Percentiles rank a stretch among this genome's conserved stretches.
These are phyloP conservation scores for Lachnellula occidentalis DNA, from an alignment of 2,329 filamentous ascomycete species.

Conservation along the genomic window DNA sequence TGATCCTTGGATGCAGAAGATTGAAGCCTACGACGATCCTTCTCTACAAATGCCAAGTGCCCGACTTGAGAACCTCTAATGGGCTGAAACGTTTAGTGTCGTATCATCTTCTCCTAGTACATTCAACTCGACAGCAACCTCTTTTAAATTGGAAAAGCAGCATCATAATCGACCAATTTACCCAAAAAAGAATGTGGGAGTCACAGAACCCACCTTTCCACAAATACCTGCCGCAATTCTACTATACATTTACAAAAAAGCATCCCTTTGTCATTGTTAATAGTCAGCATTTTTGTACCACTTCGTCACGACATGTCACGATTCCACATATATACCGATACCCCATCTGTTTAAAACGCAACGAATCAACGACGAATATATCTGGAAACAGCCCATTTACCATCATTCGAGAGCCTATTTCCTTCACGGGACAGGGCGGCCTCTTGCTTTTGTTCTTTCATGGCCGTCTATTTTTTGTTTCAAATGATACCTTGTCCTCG, in stretches of 20 bases:
- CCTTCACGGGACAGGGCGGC: conserved; percentile 18
- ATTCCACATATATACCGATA: conserved; percentile 16
- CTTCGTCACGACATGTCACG: conserved; percentile 18
- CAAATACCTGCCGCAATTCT: background rate
- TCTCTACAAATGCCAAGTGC: conserved; percentile 55
- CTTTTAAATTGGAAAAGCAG: conserved; percentile 20
- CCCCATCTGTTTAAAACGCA: conserved; percentile 4
- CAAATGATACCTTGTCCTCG: conserved; percentile 1
- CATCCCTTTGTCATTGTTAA: background rate
- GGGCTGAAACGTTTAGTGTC: background rate
- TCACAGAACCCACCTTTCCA: conserved; percentile 23
- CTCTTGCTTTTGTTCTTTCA: conserved; percentile 9
- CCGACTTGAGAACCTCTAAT: conserved; percentile 51
- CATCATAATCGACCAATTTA: conserved; percentile 22
- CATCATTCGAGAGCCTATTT: conserved; percentile 12
- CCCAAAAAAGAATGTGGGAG: conserved; percentile 21
- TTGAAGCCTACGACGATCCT: conserved; percentile 50
- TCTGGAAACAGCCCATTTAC: background rate
- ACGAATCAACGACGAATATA: conserved; percentile 13
- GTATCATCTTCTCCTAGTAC: background rate
- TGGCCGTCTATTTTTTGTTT: conserved; percentile 3
- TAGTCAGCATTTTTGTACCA: background rate
- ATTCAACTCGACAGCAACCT: conserved; percentile 3
- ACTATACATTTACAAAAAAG: background rate
- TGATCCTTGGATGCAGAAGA: conserved; percentile 49